phyloP scores from a whole-genome alignment of 805 yeast species.

The Saccharomycopsis sp. region DNA sequence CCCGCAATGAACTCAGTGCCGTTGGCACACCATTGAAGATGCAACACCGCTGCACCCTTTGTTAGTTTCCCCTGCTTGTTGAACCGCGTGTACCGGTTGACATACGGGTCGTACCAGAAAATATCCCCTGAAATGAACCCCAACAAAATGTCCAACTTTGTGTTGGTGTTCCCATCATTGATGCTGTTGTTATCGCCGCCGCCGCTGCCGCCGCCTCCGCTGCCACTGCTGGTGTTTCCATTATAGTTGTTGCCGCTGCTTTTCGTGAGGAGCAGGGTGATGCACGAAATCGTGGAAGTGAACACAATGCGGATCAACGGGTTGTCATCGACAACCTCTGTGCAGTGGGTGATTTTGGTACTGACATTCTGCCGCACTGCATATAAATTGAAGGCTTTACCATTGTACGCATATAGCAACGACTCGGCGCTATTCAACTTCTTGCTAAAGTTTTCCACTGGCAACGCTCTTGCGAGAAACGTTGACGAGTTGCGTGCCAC shows the following conservation, averaged over 20 bases:
- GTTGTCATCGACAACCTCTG: conserved; percentile 33
- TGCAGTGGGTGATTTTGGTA: conserved; percentile 30
- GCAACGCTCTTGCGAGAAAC: conserved; percentile 28
- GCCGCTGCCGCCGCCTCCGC: no score
- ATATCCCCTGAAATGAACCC: conserved; percentile 67
- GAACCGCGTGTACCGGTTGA: conserved; percentile 1
- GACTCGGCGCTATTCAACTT: conserved; percentile 26
- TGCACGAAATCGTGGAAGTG: conserved; percentile 21
- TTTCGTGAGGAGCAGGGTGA: background rate
- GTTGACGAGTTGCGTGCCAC: conserved; percentile 28
- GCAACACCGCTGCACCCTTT: conserved; percentile 34
- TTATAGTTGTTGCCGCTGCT: background rate
- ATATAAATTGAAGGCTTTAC: conserved; percentile 37
- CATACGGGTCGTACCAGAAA: conserved; percentile 42
- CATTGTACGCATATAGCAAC: conserved; percentile 38
- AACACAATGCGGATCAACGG: conserved; percentile 39
- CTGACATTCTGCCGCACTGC: conserved; percentile 7
- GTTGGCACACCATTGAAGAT: conserved; percentile 38
- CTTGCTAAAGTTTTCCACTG: conserved; percentile 27
- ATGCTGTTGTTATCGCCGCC: background rate
- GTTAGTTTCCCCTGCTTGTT: conserved; percentile 31
- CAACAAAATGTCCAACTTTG: conserved; percentile 41
- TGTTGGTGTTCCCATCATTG: conserved; percentile 23
- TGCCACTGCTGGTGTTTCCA: background rate
- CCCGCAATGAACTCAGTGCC: conserved; percentile 48